Evolutionary conservation across 768 basidiomycete genomes (phyloP).

Genomic region (Sistotremastrum niveocremeum): DNA sequence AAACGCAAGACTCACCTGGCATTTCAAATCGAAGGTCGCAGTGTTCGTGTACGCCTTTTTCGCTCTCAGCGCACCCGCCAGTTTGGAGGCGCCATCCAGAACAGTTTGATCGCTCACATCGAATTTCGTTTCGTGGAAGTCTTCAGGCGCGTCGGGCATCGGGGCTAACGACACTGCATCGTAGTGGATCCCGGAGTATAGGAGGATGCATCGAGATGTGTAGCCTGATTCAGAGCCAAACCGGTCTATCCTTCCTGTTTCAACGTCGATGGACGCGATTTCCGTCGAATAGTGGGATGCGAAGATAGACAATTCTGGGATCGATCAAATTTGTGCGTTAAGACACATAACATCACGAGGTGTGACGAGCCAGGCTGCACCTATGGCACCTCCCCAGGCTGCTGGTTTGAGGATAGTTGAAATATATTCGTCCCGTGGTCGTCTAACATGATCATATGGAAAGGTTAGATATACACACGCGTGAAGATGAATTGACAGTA

Average conservation of each 20-base stretch:
- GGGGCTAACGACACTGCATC: constrained; percentile 83
- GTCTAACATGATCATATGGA: constrained; percentile 22
- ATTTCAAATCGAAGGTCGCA: constrained; percentile 79
- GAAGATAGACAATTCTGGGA: constrained; percentile 53
- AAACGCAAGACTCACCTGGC: constrained; percentile 42
- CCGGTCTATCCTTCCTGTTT: constrained; percentile 78
- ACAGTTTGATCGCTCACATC: constrained; percentile 49
- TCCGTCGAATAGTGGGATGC: constrained; percentile 72
- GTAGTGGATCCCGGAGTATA: constrained; percentile 96
- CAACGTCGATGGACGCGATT: constrained; percentile 84
- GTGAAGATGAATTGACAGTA: constrained; percentile 15
- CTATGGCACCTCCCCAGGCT: constrained; percentile 95
- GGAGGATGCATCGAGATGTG: constrained; percentile 48
- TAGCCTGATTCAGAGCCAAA: constrained; percentile 33
- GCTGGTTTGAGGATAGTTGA: constrained; percentile 62
- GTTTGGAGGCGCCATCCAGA: constrained; percentile 48
- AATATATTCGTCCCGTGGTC: constrained; percentile 57
- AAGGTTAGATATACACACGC: neutral
- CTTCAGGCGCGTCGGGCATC: constrained; percentile 53
- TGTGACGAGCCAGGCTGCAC: constrained; percentile 17
- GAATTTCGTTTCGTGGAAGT: constrained; percentile 86
- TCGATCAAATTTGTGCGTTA: neutral
- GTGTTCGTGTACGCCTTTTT: constrained; percentile 88
- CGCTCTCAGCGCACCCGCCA: constrained; percentile 58
- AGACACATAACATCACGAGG: neutral